phyloP scores from a whole-genome alignment of 495 filamentous ascomycete species.

The Endocarpon pusillum region DNA sequence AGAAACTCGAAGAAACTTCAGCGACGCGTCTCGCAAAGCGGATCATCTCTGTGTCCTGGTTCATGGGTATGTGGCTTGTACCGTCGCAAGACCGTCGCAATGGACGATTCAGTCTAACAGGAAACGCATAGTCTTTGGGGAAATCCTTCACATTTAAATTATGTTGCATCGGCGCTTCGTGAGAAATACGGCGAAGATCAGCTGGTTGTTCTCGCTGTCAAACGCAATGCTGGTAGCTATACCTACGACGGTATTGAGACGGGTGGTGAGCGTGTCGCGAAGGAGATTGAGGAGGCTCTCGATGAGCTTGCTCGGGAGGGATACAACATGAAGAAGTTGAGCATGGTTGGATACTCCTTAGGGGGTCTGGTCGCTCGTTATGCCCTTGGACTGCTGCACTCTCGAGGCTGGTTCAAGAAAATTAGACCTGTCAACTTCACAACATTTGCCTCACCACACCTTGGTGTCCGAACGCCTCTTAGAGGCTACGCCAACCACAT shows the following conservation, averaged over 20 bases:
- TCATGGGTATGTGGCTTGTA: constrained; percentile 51
- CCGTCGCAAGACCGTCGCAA: constrained; percentile 3
- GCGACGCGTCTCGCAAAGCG: constrained; percentile 19
- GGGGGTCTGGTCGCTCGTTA: constrained; percentile 81
- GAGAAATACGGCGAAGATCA: constrained; percentile 42
- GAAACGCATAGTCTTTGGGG: constrained; percentile 66
- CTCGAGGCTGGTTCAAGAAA: constrained; percentile 59
- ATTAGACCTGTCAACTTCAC: constrained; percentile 83
- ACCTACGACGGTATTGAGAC: constrained; percentile 93
- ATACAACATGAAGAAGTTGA: constrained; percentile 59
- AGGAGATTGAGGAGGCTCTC: constrained; percentile 75
- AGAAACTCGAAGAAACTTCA: constrained; percentile 19
- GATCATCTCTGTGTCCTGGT: constrained; percentile 88
- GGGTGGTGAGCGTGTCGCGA: constrained; percentile 72
- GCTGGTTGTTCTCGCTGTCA: constrained; percentile 57
- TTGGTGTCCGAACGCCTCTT: constrained; percentile 65
- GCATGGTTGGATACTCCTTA: constrained; percentile 76
- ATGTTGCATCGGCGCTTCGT: constrained; percentile 49
- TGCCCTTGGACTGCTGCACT: constrained; percentile 67
- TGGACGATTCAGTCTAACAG: constrained; percentile 2
- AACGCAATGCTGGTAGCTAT: constrained; percentile 63
- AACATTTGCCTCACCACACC: constrained; percentile 79
- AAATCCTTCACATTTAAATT: constrained; percentile 67
- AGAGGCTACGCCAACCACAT: constrained; percentile 46
- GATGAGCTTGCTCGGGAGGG: constrained; percentile 46